phyloP scores from a whole-genome alignment of 2,329 filamentous ascomycete genomes.

The Penicillium sp. region DNA sequence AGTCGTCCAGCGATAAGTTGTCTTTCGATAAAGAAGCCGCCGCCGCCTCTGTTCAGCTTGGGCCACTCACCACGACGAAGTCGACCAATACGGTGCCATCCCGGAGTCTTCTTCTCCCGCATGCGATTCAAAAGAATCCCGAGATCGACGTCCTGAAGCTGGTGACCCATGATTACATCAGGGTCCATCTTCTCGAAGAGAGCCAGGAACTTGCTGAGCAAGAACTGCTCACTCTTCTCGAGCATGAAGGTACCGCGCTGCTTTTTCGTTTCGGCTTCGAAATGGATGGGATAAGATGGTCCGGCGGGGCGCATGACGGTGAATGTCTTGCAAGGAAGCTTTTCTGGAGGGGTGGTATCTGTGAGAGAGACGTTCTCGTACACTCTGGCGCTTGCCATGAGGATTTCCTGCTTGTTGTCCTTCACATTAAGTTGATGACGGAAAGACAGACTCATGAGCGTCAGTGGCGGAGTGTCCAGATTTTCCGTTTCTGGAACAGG shows the following conservation, averaged over 20 bases:
- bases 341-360: slow-evolving; percentile 85
- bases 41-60: slow-evolving; percentile 78
- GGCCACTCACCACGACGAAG: slow-evolving; percentile 86
- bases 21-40: slow-evolving; percentile 89
- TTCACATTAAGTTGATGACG: slow-evolving; percentile 86
- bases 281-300: slow-evolving; percentile 77
- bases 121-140: slow-evolving; percentile 85
- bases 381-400: slow-evolving; percentile 86
- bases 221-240: slow-evolving; percentile 79
- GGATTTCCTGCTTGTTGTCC: slow-evolving; percentile 94
- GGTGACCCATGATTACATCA: slow-evolving; percentile 90
- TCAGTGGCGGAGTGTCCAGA: slow-evolving; percentile 80
- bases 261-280: slow-evolving; percentile 75
- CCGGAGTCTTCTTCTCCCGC: slow-evolving; percentile 85
- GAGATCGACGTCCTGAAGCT: slow-evolving; percentile 96
- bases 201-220: slow-evolving; percentile 86
- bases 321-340: slow-evolving; percentile 85
- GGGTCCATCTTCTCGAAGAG: slow-evolving; percentile 86
- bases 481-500: slow-evolving; percentile 76
- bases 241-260: slow-evolving; percentile 76
- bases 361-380: slow-evolving; percentile 87
- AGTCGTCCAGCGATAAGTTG: slow-evolving; percentile 86
- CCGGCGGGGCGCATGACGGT: slow-evolving; percentile 84
- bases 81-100: slow-evolving; percentile 91
- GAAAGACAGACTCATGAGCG: slow-evolving; percentile 91